Conservation (phyloP, 2,329 filamentous ascomycete genomes). For the Ceratocystiopsis sp. region DNA sequence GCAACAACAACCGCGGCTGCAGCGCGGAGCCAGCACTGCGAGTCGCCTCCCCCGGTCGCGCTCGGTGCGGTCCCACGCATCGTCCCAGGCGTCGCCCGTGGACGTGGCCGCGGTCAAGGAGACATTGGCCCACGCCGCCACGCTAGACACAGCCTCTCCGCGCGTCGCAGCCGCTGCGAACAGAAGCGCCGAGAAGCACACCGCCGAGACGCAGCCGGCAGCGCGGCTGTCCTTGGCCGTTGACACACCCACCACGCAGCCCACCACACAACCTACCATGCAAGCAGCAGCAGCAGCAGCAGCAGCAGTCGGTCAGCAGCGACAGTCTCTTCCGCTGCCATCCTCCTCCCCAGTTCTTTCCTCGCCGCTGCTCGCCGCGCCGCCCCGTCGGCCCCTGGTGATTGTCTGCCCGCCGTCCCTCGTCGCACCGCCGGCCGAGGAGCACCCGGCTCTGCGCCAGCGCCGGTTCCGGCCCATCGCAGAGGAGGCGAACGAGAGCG, state of each 20-base stretch:
- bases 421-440: conserved; percentile 25
- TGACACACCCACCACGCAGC: neutral
- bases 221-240: no score
- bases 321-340: no score
- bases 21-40: conserved; percentile 22
- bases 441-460: conserved; percentile 34
- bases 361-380: neutral
- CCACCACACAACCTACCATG: no score
- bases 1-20: neutral
- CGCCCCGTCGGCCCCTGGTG: conserved; percentile 14
- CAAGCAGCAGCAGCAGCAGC: no score
- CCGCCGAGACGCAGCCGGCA: no score
- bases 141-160: no score
- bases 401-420: conserved; percentile 20
- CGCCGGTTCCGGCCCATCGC: conserved; percentile 14
- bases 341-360: neutral
- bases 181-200: no score
- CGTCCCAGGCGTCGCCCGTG: no score
- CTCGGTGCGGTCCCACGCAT: conserved; percentile 10
- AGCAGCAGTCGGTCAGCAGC: no score
- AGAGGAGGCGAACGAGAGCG: conserved; percentile 16
- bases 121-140: no score
- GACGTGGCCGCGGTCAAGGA: no score
- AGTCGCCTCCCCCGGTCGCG: conserved; percentile 18
- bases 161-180: no score